Evolutionary conservation across 2,329 filamentous ascomycete genomes (phyloP), one percentile per base, ranked within the genome.

Genomic region (Pseudocercospora pini-densiflorae): DNA sequence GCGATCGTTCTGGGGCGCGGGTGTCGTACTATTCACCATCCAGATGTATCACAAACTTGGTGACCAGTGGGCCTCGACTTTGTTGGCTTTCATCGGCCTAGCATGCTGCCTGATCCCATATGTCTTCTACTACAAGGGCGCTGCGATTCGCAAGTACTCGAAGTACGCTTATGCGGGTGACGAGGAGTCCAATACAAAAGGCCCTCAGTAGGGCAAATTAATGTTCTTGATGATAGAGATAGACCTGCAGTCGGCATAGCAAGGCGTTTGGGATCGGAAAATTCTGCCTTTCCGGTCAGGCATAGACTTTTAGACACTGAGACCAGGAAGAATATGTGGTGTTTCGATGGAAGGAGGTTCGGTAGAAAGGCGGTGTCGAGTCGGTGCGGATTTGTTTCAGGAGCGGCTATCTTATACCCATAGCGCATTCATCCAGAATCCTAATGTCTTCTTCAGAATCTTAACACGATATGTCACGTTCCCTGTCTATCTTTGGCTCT

Each of bases 61-160:
- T 0, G 82, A 82, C 55, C 74, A 81, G 5, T 84, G 81, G 82
- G 82, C 82, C 1, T 81, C 81, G 60, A 79, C 75, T 29, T 66
- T 84, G 49, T 67, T 84, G 27, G 82, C 77, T 0, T 82, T 83
- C 45, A 61, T 82, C 1, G 79, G 79, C 5, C 63, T 84, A 43
- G 70, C 70, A 1, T 73, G 84, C 59, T 69, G 67, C 40, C 61
- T 65, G 10, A 73, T 72, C 47, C 71, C 70, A 10, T 97, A 90
- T 77, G 78, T 92, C 27, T 97, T 97, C 80, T 97, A 90, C 83
- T 88, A 83, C 74, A 92, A 87, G 72, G 93, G 93, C 3, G 91
- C 88, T 16, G 77, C 78, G 5, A 96, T 97, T 71, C 84, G 93
- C 5, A 82, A 81, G 63, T 82, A 84, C 65, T 92, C 89, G 74